These are phyloP conservation scores for Solanum piurae DNA, from an alignment of 257 asterid species.

Conservation along the genomic window DNA sequence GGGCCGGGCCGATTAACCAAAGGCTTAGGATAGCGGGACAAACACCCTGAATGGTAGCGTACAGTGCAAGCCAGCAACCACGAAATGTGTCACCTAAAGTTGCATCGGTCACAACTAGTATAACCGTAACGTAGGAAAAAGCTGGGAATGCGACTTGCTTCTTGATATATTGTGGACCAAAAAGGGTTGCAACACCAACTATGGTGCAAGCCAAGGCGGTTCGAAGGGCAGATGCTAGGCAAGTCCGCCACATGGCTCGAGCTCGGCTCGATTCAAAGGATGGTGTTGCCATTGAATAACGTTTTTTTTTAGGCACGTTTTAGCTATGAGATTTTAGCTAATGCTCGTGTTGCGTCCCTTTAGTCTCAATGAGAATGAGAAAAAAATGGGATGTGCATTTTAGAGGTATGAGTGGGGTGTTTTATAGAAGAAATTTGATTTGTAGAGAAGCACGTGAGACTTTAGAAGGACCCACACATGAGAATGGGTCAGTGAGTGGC, in stretches of 20 bases:
- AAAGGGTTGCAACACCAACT: slow-evolving; percentile 57
- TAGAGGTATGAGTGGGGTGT: slow-evolving; percentile 1
- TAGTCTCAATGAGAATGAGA: neutral
- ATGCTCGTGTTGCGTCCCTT: neutral
- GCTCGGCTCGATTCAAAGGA: slow-evolving; percentile 12
- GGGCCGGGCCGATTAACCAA: slow-evolving; percentile 50
- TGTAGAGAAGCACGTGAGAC: slow-evolving; percentile 14
- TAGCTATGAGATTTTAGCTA: neutral
- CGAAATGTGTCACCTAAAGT: slow-evolving; percentile 61
- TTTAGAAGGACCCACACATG: neutral
- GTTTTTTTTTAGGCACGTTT: neutral
- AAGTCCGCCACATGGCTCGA: slow-evolving; percentile 37
- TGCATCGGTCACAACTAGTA: slow-evolving; percentile 53
- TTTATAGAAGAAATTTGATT: neutral
- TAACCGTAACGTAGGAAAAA: slow-evolving; percentile 63
- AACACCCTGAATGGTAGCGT: slow-evolving; percentile 41
- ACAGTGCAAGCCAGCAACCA: slow-evolving; percentile 59
- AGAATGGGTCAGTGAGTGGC: slow-evolving; percentile 4
- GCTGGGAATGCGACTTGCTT: slow-evolving; percentile 52
- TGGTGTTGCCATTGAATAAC: slow-evolving; percentile 12
- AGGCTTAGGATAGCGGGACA: slow-evolving; percentile 48
- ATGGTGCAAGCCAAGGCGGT: slow-evolving; percentile 77
- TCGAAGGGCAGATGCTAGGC: slow-evolving; percentile 61
- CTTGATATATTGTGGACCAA: slow-evolving; percentile 36
- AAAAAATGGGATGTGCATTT: neutral